Percentiles rank a stretch among this genome's conserved stretches.
phyloP scores from a whole-genome alignment of 768 basidiomycete species.

The Pleurotus tuber-regium region DNA sequence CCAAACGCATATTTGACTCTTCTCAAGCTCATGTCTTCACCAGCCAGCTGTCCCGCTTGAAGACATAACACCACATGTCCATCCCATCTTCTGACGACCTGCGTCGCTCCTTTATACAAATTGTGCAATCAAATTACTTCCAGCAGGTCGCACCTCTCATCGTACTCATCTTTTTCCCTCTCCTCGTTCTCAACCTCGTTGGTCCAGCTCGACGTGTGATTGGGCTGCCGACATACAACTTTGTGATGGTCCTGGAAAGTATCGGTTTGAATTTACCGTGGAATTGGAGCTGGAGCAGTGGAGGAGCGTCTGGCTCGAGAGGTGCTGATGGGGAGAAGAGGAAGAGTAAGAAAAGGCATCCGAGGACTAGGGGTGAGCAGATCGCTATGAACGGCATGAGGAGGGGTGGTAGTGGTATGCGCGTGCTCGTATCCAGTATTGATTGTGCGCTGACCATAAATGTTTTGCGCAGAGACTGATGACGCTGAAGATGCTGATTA shows the following conservation, averaged over 20 bases:
- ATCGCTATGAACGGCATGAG: constrained; percentile 39
- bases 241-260: constrained; percentile 56
- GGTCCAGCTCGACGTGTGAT: constrained; percentile 18
- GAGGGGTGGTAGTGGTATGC: constrained; percentile 20
- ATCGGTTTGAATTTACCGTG: constrained; percentile 57
- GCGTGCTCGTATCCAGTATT: no score
- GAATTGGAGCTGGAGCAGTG: constrained; percentile 47
- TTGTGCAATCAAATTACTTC: constrained; percentile 40
- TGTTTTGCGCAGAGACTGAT: no score
- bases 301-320: constrained; percentile 4
- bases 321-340: constrained; percentile 27
- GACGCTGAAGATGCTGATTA: constrained; percentile 39
- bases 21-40: constrained; percentile 12
- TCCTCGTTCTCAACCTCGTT: constrained; percentile 44
- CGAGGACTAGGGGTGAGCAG: constrained; percentile 57
- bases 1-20: not conserved
- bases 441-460: no score
- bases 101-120: constrained; percentile 33
- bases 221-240: constrained; percentile 20
- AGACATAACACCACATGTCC: constrained; percentile 40
- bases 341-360: constrained; percentile 47
- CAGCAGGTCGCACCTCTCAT: constrained; percentile 59
- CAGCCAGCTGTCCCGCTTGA: not conserved
- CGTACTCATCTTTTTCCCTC: constrained; percentile 52
- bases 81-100: constrained; percentile 31